phyloP scores from a whole-genome alignment of 2,329 filamentous ascomycete genomes.

The Nemania diffusa region DNA sequence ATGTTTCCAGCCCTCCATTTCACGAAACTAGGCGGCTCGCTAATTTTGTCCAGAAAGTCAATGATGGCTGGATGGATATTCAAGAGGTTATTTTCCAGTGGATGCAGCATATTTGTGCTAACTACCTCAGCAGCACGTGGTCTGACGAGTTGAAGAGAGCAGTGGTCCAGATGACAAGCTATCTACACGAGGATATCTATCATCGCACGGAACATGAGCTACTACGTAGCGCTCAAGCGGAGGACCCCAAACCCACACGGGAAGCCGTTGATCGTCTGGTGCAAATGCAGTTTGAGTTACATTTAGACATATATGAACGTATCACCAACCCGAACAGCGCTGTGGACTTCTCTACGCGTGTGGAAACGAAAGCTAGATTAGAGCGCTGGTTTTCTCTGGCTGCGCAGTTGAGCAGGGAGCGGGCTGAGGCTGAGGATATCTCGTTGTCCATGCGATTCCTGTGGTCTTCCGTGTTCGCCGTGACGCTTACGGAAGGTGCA shows the following conservation, averaged over 20 bases:
- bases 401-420: constrained; percentile 56
- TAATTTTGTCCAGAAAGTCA: constrained; percentile 61
- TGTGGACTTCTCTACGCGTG: constrained; percentile 60
- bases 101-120: constrained; percentile 60
- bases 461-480: constrained; percentile 66
- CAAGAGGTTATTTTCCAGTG: constrained; percentile 70
- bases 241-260: constrained; percentile 37
- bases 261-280: constrained; percentile 57
- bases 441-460: constrained; percentile 63
- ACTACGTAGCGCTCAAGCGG: constrained; percentile 38
- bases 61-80: constrained; percentile 62
- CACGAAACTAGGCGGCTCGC: constrained; percentile 64
- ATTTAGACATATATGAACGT: constrained; percentile 69
- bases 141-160: constrained; percentile 66
- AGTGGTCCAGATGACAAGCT: constrained; percentile 66
- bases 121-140: constrained; percentile 67
- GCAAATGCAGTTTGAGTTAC: constrained; percentile 70
- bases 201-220: constrained; percentile 58
- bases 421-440: constrained; percentile 51
- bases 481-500: constrained; percentile 63
- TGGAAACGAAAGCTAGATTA: constrained; percentile 62
- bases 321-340: constrained; percentile 67
- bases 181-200: constrained; percentile 64
- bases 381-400: constrained; percentile 64
- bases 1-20: constrained; percentile 59